Conservation (phyloP, 345 rosid genomes). For the Linum lewisii region DNA sequence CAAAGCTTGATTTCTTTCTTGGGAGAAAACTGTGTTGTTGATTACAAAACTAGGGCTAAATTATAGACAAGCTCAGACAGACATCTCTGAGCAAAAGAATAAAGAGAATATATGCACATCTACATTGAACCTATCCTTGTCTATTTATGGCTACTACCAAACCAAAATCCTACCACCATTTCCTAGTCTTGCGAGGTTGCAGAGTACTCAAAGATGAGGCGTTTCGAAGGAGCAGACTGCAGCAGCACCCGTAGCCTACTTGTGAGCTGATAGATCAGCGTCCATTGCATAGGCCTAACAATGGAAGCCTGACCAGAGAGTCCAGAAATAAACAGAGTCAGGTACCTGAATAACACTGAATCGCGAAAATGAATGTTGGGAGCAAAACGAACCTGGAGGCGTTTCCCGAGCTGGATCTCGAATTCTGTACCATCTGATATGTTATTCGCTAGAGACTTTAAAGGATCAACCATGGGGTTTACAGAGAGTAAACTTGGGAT, state of each 20-base stretch:
- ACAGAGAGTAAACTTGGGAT: conserved; percentile 95
- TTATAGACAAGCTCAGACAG: neutral
- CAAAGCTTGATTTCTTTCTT: neutral
- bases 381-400: conserved; percentile 55
- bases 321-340: neutral
- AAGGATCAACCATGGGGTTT: conserved; percentile 87
- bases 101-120: neutral
- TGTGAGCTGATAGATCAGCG: conserved; percentile 80
- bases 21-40: neutral
- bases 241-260: conserved; percentile 82
- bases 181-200: conserved; percentile 78
- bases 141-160: neutral
- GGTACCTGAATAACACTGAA: neutral
- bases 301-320: conserved; percentile 56
- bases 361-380: neutral
- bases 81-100: neutral
- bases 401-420: conserved; percentile 93
- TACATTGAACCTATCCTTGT: neutral
- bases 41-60: neutral
- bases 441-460: conserved; percentile 79
- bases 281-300: conserved; percentile 92
- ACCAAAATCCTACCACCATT: neutral
- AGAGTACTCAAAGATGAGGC: conserved; percentile 86
- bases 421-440: conserved; percentile 90
- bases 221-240: conserved; percentile 84